phyloP scores from a whole-genome alignment of 805 yeast species.

The Spathaspora passalidarum region DNA sequence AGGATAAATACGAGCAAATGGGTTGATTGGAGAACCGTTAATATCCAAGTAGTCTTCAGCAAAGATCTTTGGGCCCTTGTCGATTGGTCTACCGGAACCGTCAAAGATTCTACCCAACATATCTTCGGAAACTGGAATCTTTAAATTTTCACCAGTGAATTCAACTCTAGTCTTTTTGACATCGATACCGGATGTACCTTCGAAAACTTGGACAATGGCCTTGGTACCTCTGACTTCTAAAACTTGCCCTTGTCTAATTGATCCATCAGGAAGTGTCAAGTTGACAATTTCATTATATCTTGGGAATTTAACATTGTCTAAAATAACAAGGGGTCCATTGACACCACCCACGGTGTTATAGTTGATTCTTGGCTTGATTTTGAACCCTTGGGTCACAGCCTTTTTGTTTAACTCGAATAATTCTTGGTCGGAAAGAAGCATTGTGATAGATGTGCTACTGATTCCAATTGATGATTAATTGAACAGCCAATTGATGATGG shows the following conservation, averaged over 20 bases:
- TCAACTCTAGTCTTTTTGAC: conserved; percentile 97
- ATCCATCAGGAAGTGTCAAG: conserved; percentile 94
- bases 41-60: conserved; percentile 98
- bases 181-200: conserved; percentile 98
- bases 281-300: conserved; percentile 96
- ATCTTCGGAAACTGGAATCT: conserved; percentile 94
- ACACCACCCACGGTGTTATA: conserved; percentile 98
- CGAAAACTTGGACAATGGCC: conserved; percentile 98
- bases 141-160: conserved; percentile 92
- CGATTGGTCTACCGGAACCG: conserved; percentile 98
- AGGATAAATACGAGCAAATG: conserved; percentile 96
- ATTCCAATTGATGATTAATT: not conserved
- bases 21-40: conserved; percentile 98
- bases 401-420: conserved; percentile 77
- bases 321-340: conserved; percentile 92
- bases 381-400: conserved; percentile 90
- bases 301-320: conserved; percentile 47
- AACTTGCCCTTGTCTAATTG: conserved; percentile 94
- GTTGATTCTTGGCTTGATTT: conserved; percentile 83
- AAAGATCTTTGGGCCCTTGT: conserved; percentile 95
- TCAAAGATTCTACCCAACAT: conserved; percentile 97
- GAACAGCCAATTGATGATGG: not conserved
- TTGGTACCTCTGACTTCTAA: conserved; percentile 95
- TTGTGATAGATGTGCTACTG: not conserved
- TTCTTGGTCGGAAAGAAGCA: conserved; percentile 40